Percentiles rank a stretch among this genome's conserved stretches.
Evolutionary conservation across 768 basidiomycete species (phyloP).

Genomic region (Rhodotorula babjevae): DNA sequence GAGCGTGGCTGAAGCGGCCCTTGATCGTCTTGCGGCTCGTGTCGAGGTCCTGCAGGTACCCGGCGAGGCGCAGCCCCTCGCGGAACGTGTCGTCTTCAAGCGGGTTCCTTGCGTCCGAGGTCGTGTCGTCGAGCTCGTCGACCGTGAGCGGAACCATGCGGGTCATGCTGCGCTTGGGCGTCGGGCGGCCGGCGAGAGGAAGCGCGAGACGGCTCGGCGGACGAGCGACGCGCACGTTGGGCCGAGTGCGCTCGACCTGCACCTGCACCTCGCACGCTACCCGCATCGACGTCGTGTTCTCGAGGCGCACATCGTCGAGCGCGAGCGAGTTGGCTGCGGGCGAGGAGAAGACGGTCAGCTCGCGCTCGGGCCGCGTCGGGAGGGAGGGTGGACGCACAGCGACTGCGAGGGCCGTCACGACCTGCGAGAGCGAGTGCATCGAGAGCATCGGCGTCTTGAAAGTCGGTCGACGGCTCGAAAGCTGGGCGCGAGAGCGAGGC

Average conservation of each 20-base stretch:
- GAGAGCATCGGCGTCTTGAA: background rate
- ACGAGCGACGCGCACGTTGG: background rate
- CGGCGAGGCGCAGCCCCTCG: background rate
- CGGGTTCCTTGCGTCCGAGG: background rate
- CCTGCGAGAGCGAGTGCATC: background rate
- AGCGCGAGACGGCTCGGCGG: background rate
- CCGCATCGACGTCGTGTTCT: background rate
- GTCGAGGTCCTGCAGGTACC: constrained; percentile 27
- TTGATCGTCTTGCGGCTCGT: constrained; percentile 31
- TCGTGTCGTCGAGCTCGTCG: too few relatives aligned
- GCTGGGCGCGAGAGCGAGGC: constrained; percentile 9
- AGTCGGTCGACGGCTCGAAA: background rate
- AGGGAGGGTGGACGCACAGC: background rate
- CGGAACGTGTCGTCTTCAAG: constrained; percentile 1
- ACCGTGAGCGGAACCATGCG: background rate
- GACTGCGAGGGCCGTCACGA: background rate
- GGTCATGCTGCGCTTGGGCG: background rate
- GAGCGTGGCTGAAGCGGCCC: constrained; percentile 18
- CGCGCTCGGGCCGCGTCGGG: background rate
- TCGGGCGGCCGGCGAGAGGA: background rate
- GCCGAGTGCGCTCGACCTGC: background rate
- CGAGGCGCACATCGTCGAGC: too few relatives aligned
- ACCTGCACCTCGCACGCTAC: background rate
- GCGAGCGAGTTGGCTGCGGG: background rate
- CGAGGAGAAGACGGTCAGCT: background rate